These are phyloP conservation scores for Microdochium nivale DNA, from an alignment of 2,329 filamentous ascomycete species.

Conservation along the genomic window DNA sequence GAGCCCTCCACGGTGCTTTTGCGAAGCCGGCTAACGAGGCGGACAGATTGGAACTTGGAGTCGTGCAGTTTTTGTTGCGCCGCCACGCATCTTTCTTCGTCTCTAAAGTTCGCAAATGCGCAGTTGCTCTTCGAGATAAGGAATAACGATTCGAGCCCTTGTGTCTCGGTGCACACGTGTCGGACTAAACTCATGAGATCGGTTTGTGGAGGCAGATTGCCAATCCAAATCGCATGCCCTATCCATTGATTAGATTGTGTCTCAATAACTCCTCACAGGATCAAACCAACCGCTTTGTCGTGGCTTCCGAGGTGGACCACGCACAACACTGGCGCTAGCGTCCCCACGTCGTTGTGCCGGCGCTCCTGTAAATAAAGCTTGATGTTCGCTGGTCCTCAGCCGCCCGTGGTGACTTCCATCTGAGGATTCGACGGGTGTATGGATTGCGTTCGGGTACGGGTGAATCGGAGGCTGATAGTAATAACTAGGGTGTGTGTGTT, in stretches of 20 bases:
- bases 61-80: slow-evolving; percentile 85
- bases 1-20: slow-evolving; percentile 34
- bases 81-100: slow-evolving; percentile 63
- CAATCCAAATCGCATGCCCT: slow-evolving; percentile 92
- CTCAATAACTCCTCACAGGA: no score
- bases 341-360: not conserved
- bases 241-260: not conserved
- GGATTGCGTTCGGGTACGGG: slow-evolving; percentile 25
- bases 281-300: slow-evolving; percentile 49
- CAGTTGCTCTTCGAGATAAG: slow-evolving; percentile 96
- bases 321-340: slow-evolving; percentile 19
- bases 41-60: slow-evolving; percentile 77
- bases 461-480: slow-evolving; percentile 36
- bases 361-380: not conserved
- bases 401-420: not conserved
- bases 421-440: not conserved
- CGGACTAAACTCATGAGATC: slow-evolving; percentile 79
- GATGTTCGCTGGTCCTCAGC: not conserved
- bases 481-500: slow-evolving; percentile 21
- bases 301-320: slow-evolving; percentile 47
- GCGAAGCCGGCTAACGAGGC: slow-evolving; percentile 76
- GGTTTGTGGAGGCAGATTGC: slow-evolving; percentile 80
- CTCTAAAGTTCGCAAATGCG: slow-evolving; percentile 90
- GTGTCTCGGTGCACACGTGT: slow-evolving; percentile 75
- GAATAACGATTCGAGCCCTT: slow-evolving; percentile 79